Evolutionary conservation across 495 filamentous ascomycete species (phyloP).

Genomic region (Penicillium soppii): DNA sequence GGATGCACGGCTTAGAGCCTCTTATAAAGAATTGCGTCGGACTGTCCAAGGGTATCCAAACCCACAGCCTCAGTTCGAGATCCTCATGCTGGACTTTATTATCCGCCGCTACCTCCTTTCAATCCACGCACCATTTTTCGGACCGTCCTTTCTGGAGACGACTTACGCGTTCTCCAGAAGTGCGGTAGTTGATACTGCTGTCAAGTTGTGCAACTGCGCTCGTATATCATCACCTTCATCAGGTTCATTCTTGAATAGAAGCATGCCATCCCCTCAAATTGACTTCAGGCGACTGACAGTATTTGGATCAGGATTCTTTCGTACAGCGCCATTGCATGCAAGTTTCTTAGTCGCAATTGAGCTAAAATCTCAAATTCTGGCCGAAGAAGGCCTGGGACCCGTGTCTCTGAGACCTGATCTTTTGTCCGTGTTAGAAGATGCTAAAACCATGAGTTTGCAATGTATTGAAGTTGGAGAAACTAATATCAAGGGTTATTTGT

Average conservation of each 20-base stretch:
- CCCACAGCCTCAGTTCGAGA: slow-evolving; percentile 35
- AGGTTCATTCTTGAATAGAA: slow-evolving; percentile 9
- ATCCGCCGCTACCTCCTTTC: slow-evolving; percentile 45
- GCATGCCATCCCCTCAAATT: slow-evolving; percentile 21
- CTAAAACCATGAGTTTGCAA: slow-evolving; percentile 39
- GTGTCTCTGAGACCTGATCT: slow-evolving; percentile 46
- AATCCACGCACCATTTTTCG: slow-evolving; percentile 52
- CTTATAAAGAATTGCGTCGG: slow-evolving; percentile 33
- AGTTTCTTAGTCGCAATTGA: slow-evolving; percentile 46
- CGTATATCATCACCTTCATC: slow-evolving; percentile 29
- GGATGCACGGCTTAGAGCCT: slow-evolving; percentile 32
- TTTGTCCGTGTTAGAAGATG: slow-evolving; percentile 44
- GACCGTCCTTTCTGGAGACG: slow-evolving; percentile 30
- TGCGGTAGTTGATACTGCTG: slow-evolving; percentile 45
- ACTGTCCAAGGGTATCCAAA: slow-evolving; percentile 31
- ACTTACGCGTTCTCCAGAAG: slow-evolving; percentile 50
- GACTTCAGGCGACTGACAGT: slow-evolving; percentile 42
- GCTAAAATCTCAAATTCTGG: slow-evolving; percentile 47
- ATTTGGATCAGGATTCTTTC: slow-evolving; percentile 49
- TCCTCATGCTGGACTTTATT: slow-evolving; percentile 40
- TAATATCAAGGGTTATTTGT: slow-evolving; percentile 56
- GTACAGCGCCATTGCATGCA: slow-evolving; percentile 39
- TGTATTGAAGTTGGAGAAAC: slow-evolving; percentile 52
- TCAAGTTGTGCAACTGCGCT: slow-evolving; percentile 48
- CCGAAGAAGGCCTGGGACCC: slow-evolving; percentile 49